phyloP scores from a whole-genome alignment of 768 basidiomycete species.

The Leccinum fibrillosum region DNA sequence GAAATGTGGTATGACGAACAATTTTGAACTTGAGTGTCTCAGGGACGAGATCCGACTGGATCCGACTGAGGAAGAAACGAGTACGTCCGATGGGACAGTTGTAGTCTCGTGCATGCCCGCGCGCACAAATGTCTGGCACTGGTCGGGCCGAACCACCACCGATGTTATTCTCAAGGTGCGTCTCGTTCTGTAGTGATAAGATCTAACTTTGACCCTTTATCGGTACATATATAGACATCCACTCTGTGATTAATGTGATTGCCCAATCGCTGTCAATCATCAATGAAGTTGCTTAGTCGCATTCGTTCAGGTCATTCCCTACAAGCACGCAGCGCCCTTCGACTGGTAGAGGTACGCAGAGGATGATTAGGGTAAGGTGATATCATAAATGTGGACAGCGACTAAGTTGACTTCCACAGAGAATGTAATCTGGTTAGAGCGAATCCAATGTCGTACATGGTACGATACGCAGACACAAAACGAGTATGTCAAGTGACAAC shows the following conservation, averaged over 20 bases:
- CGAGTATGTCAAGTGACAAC: not conserved
- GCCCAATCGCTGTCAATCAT: constrained; percentile 55
- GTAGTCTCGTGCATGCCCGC: constrained; percentile 87
- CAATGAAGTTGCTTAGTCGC: constrained; percentile 9
- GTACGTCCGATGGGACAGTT: constrained; percentile 56
- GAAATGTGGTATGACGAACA: not conserved
- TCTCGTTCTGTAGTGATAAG: constrained; percentile 18
- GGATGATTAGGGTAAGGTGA: not conserved
- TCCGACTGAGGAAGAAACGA: constrained; percentile 69
- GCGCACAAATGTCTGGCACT: constrained; percentile 78
- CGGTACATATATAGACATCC: constrained; percentile 55
- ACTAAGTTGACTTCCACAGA: not conserved
- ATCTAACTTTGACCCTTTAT: not conserved
- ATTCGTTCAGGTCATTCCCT: not conserved
- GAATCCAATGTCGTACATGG: not conserved
- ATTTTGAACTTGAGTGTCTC: constrained; percentile 4
- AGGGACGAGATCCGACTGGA: constrained; percentile 71
- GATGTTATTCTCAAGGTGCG: constrained; percentile 56
- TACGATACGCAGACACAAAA: not conserved
- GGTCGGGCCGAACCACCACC: constrained; percentile 54
- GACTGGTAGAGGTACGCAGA: not conserved
- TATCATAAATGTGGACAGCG: not conserved
- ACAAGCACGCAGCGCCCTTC: not conserved
- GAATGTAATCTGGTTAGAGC: not conserved
- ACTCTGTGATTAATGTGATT: constrained; percentile 27